Percentiles rank a stretch among this genome's conserved stretches.
phyloP scores from a whole-genome alignment of 2,329 filamentous ascomycete species.

The Fusarium sp. region DNA sequence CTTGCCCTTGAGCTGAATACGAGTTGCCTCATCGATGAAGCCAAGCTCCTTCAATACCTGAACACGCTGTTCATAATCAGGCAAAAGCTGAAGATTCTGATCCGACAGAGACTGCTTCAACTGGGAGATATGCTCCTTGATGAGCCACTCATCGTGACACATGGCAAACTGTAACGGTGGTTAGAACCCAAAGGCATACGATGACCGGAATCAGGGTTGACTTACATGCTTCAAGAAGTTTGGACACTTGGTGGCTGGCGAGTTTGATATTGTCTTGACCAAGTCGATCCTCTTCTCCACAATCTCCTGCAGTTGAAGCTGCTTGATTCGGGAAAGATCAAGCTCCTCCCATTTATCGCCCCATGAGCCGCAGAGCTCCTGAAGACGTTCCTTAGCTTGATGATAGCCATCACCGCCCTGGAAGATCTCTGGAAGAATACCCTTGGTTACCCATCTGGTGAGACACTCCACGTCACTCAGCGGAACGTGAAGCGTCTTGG shows the following conservation, averaged over 20 bases:
- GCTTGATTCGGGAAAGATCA: conserved; percentile 84
- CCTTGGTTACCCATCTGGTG: conserved; percentile 74
- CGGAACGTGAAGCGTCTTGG: conserved; percentile 76
- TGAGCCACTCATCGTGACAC: conserved; percentile 96
- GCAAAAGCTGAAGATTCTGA: conserved; percentile 93
- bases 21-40: conserved; percentile 88
- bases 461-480: conserved; percentile 86
- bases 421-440: conserved; percentile 71
- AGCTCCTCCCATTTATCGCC: conserved; percentile 84
- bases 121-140: conserved; percentile 91
- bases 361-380: conserved; percentile 80
- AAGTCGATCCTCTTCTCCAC: conserved; percentile 77
- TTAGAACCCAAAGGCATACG: conserved; percentile 38
- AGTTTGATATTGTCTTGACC: conserved; percentile 71
- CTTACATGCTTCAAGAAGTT: conserved; percentile 89
- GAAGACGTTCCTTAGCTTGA: conserved; percentile 75
- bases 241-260: conserved; percentile 76
- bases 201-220: conserved; percentile 31
- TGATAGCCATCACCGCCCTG: conserved; percentile 61
- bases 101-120: conserved; percentile 92
- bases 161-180: conserved; percentile 81
- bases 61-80: conserved; percentile 96
- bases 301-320: conserved; percentile 83
- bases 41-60: conserved; percentile 90
- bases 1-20: conserved; percentile 96